Evolutionary conservation across 2,329 filamentous ascomycete genomes (phyloP).

Genomic region (Penicillium aurantiogriseum): DNA sequence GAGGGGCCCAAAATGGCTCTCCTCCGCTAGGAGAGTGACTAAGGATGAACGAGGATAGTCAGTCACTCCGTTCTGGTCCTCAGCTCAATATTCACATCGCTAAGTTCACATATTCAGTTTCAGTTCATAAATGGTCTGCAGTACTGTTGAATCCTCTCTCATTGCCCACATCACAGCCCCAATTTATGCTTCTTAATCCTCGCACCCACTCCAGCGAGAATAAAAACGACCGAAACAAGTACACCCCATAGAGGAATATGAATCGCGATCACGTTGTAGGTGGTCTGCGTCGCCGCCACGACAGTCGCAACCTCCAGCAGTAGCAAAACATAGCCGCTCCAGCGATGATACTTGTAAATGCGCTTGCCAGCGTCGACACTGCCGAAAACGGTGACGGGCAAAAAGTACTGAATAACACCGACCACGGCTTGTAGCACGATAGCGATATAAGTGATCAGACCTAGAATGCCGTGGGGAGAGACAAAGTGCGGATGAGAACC

Average conservation of each 20-base stretch:
- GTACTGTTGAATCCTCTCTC: not conserved
- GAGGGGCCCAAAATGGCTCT: too few species aligned
- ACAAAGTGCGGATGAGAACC: slow-evolving; percentile 66
- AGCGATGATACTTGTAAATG: slow-evolving; percentile 86
- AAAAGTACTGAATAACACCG: slow-evolving; percentile 79
- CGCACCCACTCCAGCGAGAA: slow-evolving; percentile 70
- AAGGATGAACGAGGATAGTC: too few species aligned
- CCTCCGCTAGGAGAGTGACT: too few species aligned
- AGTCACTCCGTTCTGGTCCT: too few species aligned
- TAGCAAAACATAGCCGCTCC: slow-evolving; percentile 71
- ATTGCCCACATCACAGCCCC: slow-evolving; percentile 43
- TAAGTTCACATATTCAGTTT: not conserved
- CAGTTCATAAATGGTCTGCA: too few species aligned
- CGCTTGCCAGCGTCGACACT: slow-evolving; percentile 75
- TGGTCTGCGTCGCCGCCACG: slow-evolving; percentile 70
- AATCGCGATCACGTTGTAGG: slow-evolving; percentile 67
- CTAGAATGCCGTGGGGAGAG: slow-evolving; percentile 77
- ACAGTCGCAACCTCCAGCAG: slow-evolving; percentile 72
- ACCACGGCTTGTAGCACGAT: slow-evolving; percentile 72
- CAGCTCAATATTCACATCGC: too few species aligned
- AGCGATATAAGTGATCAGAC: slow-evolving; percentile 69
- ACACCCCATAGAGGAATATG: slow-evolving; percentile 75
- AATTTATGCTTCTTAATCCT: slow-evolving; percentile 82
- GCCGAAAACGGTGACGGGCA: slow-evolving; percentile 68
- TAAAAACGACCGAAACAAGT: slow-evolving; percentile 62